A percentile compares a stretch with the other conserved stretches of the same genome.
Evolutionary conservation across 2,329 filamentous ascomycete species (phyloP).

Genomic region (Camillea tinctor): DNA sequence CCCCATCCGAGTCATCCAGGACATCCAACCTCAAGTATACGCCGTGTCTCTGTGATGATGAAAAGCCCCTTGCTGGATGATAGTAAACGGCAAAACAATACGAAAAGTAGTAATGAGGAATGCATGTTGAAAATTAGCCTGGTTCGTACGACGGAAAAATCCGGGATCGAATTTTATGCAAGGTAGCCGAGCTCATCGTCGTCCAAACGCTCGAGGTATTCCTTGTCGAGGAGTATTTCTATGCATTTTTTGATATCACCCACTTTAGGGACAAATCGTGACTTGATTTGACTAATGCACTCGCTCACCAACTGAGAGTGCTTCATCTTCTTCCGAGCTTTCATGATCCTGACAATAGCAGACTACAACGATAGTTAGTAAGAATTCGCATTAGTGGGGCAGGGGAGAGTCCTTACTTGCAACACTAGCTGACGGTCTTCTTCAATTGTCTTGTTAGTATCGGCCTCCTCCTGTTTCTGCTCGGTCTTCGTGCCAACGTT

Average conservation of each 20-base stretch:
- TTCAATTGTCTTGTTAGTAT: slow-evolving; percentile 99
- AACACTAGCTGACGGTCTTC: slow-evolving; percentile 95
- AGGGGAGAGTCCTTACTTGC: slow-evolving; percentile 65
- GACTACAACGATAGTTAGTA: slow-evolving; percentile 57
- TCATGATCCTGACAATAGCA: slow-evolving; percentile 99
- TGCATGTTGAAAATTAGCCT: not conserved
- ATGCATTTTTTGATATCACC: slow-evolving; percentile 99
- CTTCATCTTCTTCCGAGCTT: slow-evolving; percentile 98
- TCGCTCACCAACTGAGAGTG: slow-evolving; percentile 91
- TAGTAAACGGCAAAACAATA: slow-evolving; percentile 11
- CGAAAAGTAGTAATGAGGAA: not conserved
- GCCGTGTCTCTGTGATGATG: not conserved
- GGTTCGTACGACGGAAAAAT: not conserved
- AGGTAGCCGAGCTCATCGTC: slow-evolving; percentile 94
- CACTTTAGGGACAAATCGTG: slow-evolving; percentile 89
- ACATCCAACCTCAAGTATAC: slow-evolving; percentile 3
- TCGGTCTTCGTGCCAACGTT: slow-evolving; percentile 95
- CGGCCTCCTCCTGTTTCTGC: slow-evolving; percentile 91
- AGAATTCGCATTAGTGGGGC: not conserved
- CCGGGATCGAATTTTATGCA: slow-evolving; percentile 56
- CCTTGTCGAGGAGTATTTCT: slow-evolving; percentile 96
- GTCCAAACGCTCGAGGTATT: slow-evolving; percentile 94
- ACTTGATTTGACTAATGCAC: slow-evolving; percentile 92
- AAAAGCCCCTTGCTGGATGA: slow-evolving; percentile 4
- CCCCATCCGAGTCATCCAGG: slow-evolving; percentile 4